Base-by-base conservation (phyloP, 768 basidiomycete genomes). In the Kwoniella bestiolae region DNA sequence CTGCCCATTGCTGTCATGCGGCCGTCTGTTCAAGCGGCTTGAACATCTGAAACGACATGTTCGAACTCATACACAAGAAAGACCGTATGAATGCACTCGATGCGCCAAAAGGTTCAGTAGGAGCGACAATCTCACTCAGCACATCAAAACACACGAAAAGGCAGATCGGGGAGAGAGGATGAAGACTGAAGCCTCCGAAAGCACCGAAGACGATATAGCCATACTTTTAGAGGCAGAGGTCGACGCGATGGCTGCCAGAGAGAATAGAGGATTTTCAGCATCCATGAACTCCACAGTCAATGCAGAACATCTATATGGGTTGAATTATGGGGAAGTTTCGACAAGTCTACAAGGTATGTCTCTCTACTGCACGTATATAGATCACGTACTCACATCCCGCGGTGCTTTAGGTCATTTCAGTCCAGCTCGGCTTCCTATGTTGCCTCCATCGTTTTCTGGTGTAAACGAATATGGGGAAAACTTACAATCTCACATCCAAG, bases 41-140 rank as follows among this genome's bases (percentile, higher is more conserved):
- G 93, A 95, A 76, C 92, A 95, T 77, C 85, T 94, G 70, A 91
- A 91, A 82, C 83, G 92, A 47, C 93, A 95, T 79, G 82, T 93
- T 31, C 86, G 91, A 64, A 92, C 92, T 8, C 93, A 95, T 77
- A 94, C 92, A 28, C 86, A 91, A 86, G 92, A 94, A 80, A 84
- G 89, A 41, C 92, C 93, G 0, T 94, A 87, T 80, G 84, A 84
- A 59, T 94, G 93, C 77, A 82, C 85, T 47, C 82, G 84, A 26
- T 95, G 93, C 79, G 83, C 84, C 74, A 92, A 91, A 84, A 85
- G 86, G 66, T 96, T 96, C 81, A 91, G 90, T 70, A 84, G 92
- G 75, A 89, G 88, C 76, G 94, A 95, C 78, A 94, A 94, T 74
- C 85, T 97, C 44, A 87, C 86, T 23, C 92, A 95, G 80, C 94